Conservation (phyloP, 2,329 filamentous ascomycete genomes). For the Beauveria sp. region DNA sequence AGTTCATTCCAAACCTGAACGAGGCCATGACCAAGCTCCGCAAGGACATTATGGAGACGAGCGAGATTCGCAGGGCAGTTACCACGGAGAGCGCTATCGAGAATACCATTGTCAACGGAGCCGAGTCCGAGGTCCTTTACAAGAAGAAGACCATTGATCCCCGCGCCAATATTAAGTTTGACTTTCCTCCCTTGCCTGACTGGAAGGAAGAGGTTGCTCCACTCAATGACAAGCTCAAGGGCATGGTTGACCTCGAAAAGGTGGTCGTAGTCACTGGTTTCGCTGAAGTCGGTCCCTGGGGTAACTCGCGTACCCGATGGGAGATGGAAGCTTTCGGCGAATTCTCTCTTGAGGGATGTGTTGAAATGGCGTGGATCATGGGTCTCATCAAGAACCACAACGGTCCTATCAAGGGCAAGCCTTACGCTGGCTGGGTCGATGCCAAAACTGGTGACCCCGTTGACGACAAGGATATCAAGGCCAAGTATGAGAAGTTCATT, state of each 20-base stretch:
- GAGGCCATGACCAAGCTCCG: slow-evolving; percentile 87
- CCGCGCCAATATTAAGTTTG: slow-evolving; percentile 95
- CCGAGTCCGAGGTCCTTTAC: slow-evolving; percentile 85
- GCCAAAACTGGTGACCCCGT: slow-evolving; percentile 90
- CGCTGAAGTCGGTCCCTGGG: slow-evolving; percentile 93
- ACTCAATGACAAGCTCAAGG: slow-evolving; percentile 80
- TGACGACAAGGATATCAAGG: slow-evolving; percentile 95
- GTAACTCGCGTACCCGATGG: slow-evolving; percentile 96
- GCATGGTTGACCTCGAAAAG: slow-evolving; percentile 98
- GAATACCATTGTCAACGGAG: slow-evolving; percentile 95
- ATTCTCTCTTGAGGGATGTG: slow-evolving; percentile 94
- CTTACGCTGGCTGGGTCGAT: slow-evolving; percentile 96
- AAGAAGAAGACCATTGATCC: slow-evolving; percentile 91
- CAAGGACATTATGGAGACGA: slow-evolving; percentile 91
- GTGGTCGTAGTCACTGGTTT: slow-evolving; percentile 97
- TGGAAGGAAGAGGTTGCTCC: slow-evolving; percentile 89
- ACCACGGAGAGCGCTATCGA: slow-evolving; percentile 94
- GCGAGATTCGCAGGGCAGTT: slow-evolving; percentile 86
- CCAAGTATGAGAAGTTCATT: slow-evolving; percentile 95
- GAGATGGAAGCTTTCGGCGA: slow-evolving; percentile 98
- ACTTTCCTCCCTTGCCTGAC: slow-evolving; percentile 83
- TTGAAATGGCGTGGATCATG: slow-evolving; percentile 99
- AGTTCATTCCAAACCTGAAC: slow-evolving; percentile 95
- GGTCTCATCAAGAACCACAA: slow-evolving; percentile 99
- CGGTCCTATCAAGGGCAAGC: slow-evolving; percentile 88